A percentile compares a stretch with the other conserved stretches of the same genome.
Evolutionary conservation across 2,329 filamentous ascomycete genomes (phyloP).

Genomic region (Fusarium mexicanum): DNA sequence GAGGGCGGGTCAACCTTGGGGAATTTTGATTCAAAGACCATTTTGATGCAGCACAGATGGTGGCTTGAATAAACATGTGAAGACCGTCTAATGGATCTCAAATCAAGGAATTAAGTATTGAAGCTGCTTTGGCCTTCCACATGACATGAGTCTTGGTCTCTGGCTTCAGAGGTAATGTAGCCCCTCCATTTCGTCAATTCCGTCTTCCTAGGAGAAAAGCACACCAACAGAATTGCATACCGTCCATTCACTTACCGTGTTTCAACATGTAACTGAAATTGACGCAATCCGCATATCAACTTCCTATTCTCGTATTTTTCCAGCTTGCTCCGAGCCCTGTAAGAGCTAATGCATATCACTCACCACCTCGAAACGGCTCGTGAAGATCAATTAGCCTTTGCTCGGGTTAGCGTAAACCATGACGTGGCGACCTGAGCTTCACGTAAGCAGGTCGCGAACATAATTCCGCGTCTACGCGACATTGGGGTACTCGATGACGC

Average conservation of each 20-base stretch:
- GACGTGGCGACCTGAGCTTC: background rate
- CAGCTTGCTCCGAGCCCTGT: background rate
- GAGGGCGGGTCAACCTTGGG: background rate
- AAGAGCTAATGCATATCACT: background rate
- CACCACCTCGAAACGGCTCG: background rate
- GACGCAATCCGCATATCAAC: background rate
- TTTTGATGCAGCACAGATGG: background rate
- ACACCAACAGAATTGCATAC: background rate
- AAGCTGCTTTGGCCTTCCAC: background rate
- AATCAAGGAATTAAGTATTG: background rate
- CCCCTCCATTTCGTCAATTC: background rate
- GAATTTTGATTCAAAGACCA: background rate
- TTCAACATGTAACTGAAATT: background rate
- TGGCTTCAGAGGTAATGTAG: background rate
- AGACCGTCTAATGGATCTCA: too few relatives aligned
- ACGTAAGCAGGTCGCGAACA: background rate
- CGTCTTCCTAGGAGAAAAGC: background rate
- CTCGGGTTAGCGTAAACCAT: background rate
- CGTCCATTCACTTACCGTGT: background rate
- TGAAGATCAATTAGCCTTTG: background rate
- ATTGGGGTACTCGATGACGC: background rate
- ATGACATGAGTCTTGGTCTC: background rate
- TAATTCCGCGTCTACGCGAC: background rate
- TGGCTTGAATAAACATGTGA: background rate
- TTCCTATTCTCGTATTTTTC: background rate